Evolutionary conservation across 257 asterid species (phyloP).

Genomic region (Nicotiana otophora): DNA sequence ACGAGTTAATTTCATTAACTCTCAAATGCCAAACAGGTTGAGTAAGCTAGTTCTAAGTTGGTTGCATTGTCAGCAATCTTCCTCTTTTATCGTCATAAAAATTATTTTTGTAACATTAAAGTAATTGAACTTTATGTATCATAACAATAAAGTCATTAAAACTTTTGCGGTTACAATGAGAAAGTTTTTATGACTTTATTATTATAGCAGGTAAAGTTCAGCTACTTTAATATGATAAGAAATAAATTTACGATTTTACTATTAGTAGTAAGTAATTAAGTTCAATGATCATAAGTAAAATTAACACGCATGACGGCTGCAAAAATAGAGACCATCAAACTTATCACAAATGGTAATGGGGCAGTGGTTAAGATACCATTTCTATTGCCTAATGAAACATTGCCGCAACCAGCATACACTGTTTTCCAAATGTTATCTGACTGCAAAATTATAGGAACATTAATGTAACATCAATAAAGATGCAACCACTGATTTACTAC

Average conservation of each 20-base stretch:
- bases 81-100: too few species aligned
- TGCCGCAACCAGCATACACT: slow-evolving; percentile 16
- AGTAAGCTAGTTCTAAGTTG: too few species aligned
- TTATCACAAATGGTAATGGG: neutral
- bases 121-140: neutral
- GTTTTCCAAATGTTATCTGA: slow-evolving; percentile 40
- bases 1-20: too few species aligned
- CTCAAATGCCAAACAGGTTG: too few species aligned
- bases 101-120: too few species aligned
- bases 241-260: neutral
- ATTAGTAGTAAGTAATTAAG: neutral
- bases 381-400: slow-evolving; percentile 10
- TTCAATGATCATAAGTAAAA: neutral
- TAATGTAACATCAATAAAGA: neutral
- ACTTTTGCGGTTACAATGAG: too few species aligned
- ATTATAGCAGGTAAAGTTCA: neutral
- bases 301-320: slow-evolving; percentile 3
- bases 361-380: neutral
- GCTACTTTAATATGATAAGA: neutral
- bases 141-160: too few species aligned
- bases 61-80: too few species aligned
- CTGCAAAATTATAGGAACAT: slow-evolving; percentile 21
- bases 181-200: neutral
- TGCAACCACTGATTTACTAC: neutral
- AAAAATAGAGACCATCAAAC: slow-evolving; percentile 2